These are phyloP conservation scores for Pseudogymnoascus sp. DNA, from an alignment of 2,329 filamentous ascomycete genomes.

Conservation along the genomic window DNA sequence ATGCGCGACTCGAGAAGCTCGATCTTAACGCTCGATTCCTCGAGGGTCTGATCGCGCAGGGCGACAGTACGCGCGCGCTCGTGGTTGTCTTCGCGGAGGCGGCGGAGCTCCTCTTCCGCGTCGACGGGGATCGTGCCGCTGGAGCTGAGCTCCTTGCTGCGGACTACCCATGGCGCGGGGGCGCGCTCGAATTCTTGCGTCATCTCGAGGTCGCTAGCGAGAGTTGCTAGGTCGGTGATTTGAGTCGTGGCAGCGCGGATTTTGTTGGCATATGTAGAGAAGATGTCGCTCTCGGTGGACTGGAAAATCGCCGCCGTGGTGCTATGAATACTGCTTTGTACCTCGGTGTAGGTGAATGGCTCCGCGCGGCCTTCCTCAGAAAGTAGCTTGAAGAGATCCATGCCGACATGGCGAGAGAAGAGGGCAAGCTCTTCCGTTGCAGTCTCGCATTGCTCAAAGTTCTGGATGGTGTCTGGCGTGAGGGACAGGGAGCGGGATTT, in stretches of 20 bases:
- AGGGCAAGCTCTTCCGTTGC: slow-evolving; percentile 58
- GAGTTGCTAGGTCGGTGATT: slow-evolving; percentile 61
- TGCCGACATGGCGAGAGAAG: slow-evolving; percentile 60
- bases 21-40: slow-evolving; percentile 84
- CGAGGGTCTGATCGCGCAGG: slow-evolving; percentile 71
- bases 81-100: slow-evolving; percentile 70
- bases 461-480: slow-evolving; percentile 55
- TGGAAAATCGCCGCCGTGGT: slow-evolving; percentile 46
- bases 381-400: slow-evolving; percentile 56
- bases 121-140: slow-evolving; percentile 75
- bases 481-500: slow-evolving; percentile 68
- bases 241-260: slow-evolving; percentile 57
- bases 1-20: slow-evolving; percentile 85
- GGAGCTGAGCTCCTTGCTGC: slow-evolving; percentile 73
- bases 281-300: slow-evolving; percentile 58
- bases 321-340: slow-evolving; percentile 55
- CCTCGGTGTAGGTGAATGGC: slow-evolving; percentile 58
- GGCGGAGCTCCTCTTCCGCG: slow-evolving; percentile 74
- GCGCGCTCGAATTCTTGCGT: slow-evolving; percentile 72
- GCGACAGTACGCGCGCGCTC: slow-evolving; percentile 67
- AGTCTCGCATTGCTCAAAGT: slow-evolving; percentile 63
- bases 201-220: slow-evolving; percentile 63
- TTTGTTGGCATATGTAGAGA: slow-evolving; percentile 60
- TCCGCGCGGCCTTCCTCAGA: slow-evolving; percentile 65
- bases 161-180: slow-evolving; percentile 73